Conservation (phyloP, 2,329 filamentous ascomycete genomes). For the Fonsecaea pedrosoi region DNA sequence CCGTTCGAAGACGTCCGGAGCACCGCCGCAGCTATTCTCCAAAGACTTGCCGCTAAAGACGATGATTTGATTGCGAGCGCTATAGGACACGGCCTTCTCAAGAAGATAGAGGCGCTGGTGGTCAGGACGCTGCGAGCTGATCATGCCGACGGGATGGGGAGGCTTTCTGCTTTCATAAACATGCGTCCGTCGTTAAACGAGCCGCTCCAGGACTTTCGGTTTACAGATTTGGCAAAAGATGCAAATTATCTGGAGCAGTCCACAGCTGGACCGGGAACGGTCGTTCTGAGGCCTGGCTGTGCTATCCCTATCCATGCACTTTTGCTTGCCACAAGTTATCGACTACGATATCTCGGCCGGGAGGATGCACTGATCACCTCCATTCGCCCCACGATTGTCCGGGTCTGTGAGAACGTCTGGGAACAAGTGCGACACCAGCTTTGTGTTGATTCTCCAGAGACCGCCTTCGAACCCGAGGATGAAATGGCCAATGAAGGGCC, state of each 20-base stretch:
- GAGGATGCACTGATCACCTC: conserved; percentile 43
- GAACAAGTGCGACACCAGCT: conserved; percentile 74
- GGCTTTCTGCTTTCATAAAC: conserved; percentile 26
- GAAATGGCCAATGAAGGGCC: conserved; percentile 78
- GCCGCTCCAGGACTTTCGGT: neutral
- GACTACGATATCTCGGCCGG: conserved; percentile 19
- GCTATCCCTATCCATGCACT: conserved; percentile 35
- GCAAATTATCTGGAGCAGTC: conserved; percentile 5
- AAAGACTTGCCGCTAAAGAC: conserved; percentile 13
- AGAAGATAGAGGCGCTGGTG: conserved; percentile 61
- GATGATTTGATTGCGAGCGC: conserved; percentile 12
- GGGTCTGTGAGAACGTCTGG: conserved; percentile 76
- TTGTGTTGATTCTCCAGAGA: conserved; percentile 94
- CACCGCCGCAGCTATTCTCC: conserved; percentile 56
- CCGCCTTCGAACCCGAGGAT: conserved; percentile 65
- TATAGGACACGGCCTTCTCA: conserved; percentile 56
- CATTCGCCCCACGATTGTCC: conserved; percentile 57
- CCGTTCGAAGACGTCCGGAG: conserved; percentile 90
- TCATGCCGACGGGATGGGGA: conserved; percentile 86
- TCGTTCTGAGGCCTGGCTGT: conserved; percentile 25
- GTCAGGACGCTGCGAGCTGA: conserved; percentile 81
- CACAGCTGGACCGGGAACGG: neutral
- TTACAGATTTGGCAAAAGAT: neutral
- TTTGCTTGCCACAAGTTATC: conserved; percentile 33
- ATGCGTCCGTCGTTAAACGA: neutral